These are phyloP conservation scores for Linnemannia zychae DNA, from an alignment of 192 early-diverging fungal species.

Conservation along the genomic window DNA sequence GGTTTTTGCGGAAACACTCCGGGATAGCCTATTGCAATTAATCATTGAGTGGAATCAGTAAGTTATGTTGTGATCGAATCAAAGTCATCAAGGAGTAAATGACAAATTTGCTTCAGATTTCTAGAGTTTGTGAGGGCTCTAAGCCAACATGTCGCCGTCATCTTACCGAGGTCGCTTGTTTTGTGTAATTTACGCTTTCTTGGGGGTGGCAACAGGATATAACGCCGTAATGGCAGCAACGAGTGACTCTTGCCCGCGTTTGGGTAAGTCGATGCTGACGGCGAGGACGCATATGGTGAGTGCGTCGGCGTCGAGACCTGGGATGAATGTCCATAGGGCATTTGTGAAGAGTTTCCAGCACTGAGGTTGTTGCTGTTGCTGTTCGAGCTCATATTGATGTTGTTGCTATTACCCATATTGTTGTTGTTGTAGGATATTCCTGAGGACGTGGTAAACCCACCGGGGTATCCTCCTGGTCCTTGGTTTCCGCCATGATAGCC, in stretches of 20 bases:
- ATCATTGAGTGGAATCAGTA: background rate
- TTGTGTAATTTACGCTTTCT: slow-evolving; percentile 53
- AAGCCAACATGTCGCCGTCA: too few species aligned
- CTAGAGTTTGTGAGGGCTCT: too few species aligned
- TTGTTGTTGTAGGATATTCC: slow-evolving; percentile 24
- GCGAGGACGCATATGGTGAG: slow-evolving; percentile 64
- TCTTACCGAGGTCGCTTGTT: slow-evolving; percentile 56
- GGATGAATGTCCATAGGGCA: slow-evolving; percentile 38
- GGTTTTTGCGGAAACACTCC: slow-evolving; percentile 72
- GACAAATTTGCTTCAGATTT: too few species aligned
- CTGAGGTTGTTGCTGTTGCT: slow-evolving; percentile 1
- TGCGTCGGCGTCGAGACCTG: slow-evolving; percentile 47
- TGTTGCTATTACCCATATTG: slow-evolving; percentile 20
- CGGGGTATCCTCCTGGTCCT: slow-evolving; percentile 17
- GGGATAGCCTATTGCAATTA: slow-evolving; percentile 57
- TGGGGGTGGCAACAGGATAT: slow-evolving; percentile 60
- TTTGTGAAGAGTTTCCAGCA: background rate
- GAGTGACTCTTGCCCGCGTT: slow-evolving; percentile 47
- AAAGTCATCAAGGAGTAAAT: too few species aligned
- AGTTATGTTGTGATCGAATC: background rate
- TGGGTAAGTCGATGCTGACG: slow-evolving; percentile 60
- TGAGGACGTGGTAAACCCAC: slow-evolving; percentile 14
- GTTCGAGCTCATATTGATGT: slow-evolving; percentile 11
- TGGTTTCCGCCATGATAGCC: slow-evolving; percentile 28
- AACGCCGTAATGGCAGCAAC: slow-evolving; percentile 58